Evolutionary conservation across 2,329 filamentous ascomycete species (phyloP).

Genomic region (Ceratocystis diversiconidia): DNA sequence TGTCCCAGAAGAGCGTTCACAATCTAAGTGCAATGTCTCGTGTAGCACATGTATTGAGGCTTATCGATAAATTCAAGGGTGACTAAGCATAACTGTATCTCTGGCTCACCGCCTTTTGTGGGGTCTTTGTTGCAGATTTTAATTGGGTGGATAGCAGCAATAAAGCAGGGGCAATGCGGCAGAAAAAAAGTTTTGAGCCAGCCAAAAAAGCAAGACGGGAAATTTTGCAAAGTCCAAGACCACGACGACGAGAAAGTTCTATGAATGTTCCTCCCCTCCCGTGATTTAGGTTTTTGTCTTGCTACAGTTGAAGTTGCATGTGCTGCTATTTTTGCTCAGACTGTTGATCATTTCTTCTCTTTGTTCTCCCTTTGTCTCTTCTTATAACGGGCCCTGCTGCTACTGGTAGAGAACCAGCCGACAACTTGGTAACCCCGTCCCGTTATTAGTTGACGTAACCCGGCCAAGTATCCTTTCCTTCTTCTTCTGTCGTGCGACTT

Average conservation of each 20-base stretch:
- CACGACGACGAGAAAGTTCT: slow-evolving; percentile 1
- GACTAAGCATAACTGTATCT: background rate
- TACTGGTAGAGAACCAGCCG: background rate
- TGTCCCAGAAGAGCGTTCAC: background rate
- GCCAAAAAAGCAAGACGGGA: slow-evolving; percentile 11
- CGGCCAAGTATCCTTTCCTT: background rate
- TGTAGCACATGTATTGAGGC: background rate
- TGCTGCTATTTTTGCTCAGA: background rate
- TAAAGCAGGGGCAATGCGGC: slow-evolving; percentile 16
- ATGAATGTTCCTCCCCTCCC: background rate
- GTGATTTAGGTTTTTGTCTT: background rate
- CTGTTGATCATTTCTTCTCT: background rate
- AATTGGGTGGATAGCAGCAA: slow-evolving; percentile 9
- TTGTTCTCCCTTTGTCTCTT: background rate
- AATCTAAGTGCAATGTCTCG: background rate
- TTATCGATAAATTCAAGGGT: background rate
- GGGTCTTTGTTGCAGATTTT: background rate
- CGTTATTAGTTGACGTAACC: background rate
- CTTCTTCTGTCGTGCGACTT: background rate
- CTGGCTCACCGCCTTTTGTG: slow-evolving; percentile 12
- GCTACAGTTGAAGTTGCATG: background rate
- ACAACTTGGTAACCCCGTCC: background rate
- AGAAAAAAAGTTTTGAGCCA: slow-evolving; percentile 19
- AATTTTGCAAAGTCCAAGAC: slow-evolving; percentile 13
- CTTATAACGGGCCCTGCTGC: background rate